Base-by-base conservation (phyloP, 768 basidiomycete species). In the Ramaria sp. region DNA sequence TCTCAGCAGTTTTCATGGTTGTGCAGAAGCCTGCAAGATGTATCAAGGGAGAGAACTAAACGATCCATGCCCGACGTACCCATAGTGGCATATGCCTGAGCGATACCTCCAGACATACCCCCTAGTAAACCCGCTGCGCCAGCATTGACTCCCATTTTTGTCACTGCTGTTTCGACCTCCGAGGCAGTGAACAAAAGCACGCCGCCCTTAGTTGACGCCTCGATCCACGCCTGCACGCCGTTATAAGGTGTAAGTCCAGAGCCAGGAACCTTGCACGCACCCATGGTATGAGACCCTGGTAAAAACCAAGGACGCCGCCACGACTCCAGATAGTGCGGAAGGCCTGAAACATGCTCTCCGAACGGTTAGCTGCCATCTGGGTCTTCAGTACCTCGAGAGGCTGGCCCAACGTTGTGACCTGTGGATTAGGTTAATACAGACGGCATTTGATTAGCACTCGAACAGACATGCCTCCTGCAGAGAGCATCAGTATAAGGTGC, bases 31-130 rank as follows among this genome's bases (percentile, higher is more conserved):
- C 93, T 96, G 62, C 41, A 13, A 13, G 34, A 37, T 2, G 9
- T 37, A 37, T 54, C 49, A 24, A 15, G 47, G 37, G 61, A 6
- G 12, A 43, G 41, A 15, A 17, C 9, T 24, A 38, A 45, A 27
- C 48, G n/a, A 17, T n/a, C 19, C 38, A 55, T 58, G 49, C 34
- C 37, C 52, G 46, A 61, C 30, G 68, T 66, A 94, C 96, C 96
- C 94, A 99, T 98, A n/a, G 96, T 98, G 59, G 93, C 94, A 68
- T 99, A 99, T 30, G 96, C 95, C 73, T 99, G 96, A 42, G 88
- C 91, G 63, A 98, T 73, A 77, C 96, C 96, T 66, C 96, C 96
- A 12, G 88, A 87, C 89, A 98, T 97, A 61, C 96, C 96, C 61
- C 96, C 96, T 51, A 98, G 71, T 63, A 98, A 78, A 63, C 96